Evolutionary conservation across 768 basidiomycete species (phyloP).

Genomic region (Termitomyces sp.): DNA sequence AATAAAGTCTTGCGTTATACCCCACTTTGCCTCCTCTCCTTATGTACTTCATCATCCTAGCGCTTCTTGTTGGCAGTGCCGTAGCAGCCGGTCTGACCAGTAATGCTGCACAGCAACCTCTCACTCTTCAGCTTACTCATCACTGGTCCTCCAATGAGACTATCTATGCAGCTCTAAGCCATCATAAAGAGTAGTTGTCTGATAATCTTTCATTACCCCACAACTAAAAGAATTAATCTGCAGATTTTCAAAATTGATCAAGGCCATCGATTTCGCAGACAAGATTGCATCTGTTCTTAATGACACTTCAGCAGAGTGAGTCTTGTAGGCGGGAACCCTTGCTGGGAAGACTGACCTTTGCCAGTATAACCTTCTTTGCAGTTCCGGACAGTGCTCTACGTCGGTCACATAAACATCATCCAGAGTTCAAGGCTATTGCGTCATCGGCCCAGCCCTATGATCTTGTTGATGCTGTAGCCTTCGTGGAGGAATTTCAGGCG

Average conservation of each 20-base stretch:
- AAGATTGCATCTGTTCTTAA: slow-evolving; percentile 18
- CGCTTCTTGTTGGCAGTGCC: not conserved
- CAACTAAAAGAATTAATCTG: not conserved
- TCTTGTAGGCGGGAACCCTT: not conserved
- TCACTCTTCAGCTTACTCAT: not conserved
- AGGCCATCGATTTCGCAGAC: slow-evolving; percentile 23
- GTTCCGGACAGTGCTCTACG: slow-evolving; percentile 43
- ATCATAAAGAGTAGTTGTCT: slow-evolving; percentile 8
- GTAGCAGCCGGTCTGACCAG: not conserved
- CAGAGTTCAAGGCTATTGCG: slow-evolving; percentile 2
- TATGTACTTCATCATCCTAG: slow-evolving; percentile 8
- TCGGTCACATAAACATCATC: slow-evolving; percentile 13
- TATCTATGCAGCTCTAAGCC: slow-evolving; percentile 10
- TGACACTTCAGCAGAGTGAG: slow-evolving; percentile 16
- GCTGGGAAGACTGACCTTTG: not conserved
- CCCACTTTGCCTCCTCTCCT: not conserved
- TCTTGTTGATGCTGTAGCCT: slow-evolving; percentile 22
- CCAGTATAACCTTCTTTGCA: slow-evolving; percentile 55
- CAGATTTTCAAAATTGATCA: slow-evolving; percentile 23
- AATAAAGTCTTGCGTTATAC: not conserved
- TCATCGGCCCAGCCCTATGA: slow-evolving; percentile 13
- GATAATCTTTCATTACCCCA: not conserved
- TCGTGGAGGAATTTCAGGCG: slow-evolving; percentile 30
- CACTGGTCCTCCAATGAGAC: slow-evolving; percentile 9
- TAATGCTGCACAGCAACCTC: slow-evolving; percentile 1